Percentiles rank a stretch among this genome's conserved stretches.
phyloP scores from a whole-genome alignment of 768 basidiomycete genomes.

The Asterophora lycoperdoides region DNA sequence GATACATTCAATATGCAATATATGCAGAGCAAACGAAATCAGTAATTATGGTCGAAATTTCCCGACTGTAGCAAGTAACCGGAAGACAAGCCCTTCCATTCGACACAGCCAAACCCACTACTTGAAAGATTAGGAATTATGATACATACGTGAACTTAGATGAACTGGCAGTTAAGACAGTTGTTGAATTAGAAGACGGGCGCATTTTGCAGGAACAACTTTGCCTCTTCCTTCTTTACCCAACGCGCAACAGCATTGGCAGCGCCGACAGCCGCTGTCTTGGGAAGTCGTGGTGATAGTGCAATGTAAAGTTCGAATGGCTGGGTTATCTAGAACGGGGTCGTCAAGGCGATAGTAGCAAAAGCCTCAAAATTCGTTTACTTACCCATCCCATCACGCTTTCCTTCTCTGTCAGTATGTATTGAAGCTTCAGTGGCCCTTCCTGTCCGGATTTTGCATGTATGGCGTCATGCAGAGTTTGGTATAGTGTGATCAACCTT shows the following conservation, averaged over 20 bases:
- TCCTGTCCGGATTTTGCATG: conserved; percentile 87
- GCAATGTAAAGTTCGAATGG: conserved; percentile 90
- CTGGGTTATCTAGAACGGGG: conserved; percentile 69
- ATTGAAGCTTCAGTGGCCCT: conserved; percentile 79
- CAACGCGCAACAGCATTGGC: conserved; percentile 88
- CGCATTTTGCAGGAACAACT: conserved; percentile 81
- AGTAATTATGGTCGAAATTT: too few species aligned
- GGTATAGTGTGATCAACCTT: conserved; percentile 85
- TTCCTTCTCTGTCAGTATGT: conserved; percentile 80
- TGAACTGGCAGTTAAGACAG: not conserved
- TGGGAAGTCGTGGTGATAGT: conserved; percentile 78
- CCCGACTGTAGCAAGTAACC: conserved; percentile 4
- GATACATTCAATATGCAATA: too few species aligned
- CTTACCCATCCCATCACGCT: conserved; percentile 93
- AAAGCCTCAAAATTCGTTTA: conserved; percentile 5
- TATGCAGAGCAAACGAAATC: too few species aligned
- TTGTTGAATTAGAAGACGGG: conserved; percentile 67
- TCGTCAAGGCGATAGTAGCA: not conserved
- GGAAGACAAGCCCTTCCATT: not conserved
- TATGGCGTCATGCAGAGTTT: conserved; percentile 81
- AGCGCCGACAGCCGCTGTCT: conserved; percentile 81
- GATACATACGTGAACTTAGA: not conserved
- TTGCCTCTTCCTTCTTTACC: conserved; percentile 84
- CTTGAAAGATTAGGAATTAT: too few species aligned
- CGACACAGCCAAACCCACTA: not conserved